Evolutionary conservation across 2,329 filamentous ascomycete genomes (phyloP), one percentile per base, ranked within the genome.

Genomic region (Aspergillus quadricinctus): DNA sequence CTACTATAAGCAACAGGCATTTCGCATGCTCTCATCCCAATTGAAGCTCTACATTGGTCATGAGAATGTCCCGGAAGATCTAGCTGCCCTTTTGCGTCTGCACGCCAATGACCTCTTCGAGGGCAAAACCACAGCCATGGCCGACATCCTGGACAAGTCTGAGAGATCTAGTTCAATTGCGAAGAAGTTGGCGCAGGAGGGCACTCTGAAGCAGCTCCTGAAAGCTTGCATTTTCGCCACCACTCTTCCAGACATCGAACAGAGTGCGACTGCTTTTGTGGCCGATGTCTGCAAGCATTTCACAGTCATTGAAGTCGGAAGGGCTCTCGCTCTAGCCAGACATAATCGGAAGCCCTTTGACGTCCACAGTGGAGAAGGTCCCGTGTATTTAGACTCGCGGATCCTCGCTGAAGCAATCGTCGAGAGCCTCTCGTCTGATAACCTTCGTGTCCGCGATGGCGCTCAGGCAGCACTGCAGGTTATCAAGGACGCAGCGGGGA

Each of bases 1-100:
- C 0, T 94, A 90, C 71, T 96, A 99, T 79, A 97, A 97, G 77
- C 89, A 89, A 68, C 92, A 99, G 74, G 90, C 95, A 0, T 86
- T 97, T 63, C 87, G 92, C 58, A 82, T 97, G 66, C 86, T 99
- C 67, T 91, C 88, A 63, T 84, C 92, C 0, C 92, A 97, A 66
- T 80, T 96, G 52, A 99, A 97, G 77, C 80, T 99, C 31, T 85
- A 93, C 54, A 88, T 99, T 56, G 94, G 94, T 3, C 85, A 86
- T 58, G 94, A 99, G 67, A 88, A 83, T 65, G 79, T 97, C 11
- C 93, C 93, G 0, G 94, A 99, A 7, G 93, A 99, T 61, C 84
- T 97, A 61, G 86, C 90, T 3, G 84, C 90, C 48, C 80, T 95
- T 8, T 83, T 99, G 49, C 88, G 94, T 37, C 81, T 97, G 4